Evolutionary conservation across 164 flowering plant genomes (phyloP).

Genomic region (Aristolochia contorta): DNA sequence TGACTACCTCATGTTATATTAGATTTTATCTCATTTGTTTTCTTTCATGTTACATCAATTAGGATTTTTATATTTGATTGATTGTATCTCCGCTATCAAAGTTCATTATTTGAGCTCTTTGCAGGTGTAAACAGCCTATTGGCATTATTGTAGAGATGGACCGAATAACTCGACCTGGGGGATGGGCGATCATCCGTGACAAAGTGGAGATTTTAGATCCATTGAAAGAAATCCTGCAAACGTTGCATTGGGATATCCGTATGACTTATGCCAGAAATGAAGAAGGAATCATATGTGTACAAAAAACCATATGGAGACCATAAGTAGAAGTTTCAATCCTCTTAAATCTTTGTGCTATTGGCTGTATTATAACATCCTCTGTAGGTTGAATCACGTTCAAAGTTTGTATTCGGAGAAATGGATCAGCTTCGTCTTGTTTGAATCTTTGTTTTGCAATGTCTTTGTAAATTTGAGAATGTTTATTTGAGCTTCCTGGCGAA

Average conservation of each 20-base stretch:
- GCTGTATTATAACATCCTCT: no score
- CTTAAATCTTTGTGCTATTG: no score
- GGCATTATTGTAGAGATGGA: slow-evolving; percentile 91
- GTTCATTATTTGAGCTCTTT: slow-evolving; percentile 1
- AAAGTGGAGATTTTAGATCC: slow-evolving; percentile 69
- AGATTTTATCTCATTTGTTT: no score
- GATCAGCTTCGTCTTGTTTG: no score
- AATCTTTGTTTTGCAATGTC: no score
- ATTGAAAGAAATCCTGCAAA: slow-evolving; percentile 55
- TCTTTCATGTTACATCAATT: background rate
- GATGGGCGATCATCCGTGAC: slow-evolving; percentile 80
- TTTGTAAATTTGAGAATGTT: no score
- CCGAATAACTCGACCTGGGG: slow-evolving; percentile 72
- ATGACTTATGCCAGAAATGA: slow-evolving; percentile 60
- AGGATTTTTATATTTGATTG: background rate
- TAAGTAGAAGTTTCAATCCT: slow-evolving; percentile 6
- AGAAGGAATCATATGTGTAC: slow-evolving; percentile 80
- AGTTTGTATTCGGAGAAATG: no score
- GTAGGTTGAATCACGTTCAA: no score
- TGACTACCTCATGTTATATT: no score
- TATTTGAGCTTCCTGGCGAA: no score
- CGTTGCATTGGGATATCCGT: slow-evolving; percentile 81
- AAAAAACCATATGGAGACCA: slow-evolving; percentile 80
- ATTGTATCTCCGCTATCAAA: background rate
- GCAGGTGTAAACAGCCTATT: slow-evolving; percentile 76